phyloP scores from a whole-genome alignment of 768 basidiomycete species.

The Leucocoprinus sp. region DNA sequence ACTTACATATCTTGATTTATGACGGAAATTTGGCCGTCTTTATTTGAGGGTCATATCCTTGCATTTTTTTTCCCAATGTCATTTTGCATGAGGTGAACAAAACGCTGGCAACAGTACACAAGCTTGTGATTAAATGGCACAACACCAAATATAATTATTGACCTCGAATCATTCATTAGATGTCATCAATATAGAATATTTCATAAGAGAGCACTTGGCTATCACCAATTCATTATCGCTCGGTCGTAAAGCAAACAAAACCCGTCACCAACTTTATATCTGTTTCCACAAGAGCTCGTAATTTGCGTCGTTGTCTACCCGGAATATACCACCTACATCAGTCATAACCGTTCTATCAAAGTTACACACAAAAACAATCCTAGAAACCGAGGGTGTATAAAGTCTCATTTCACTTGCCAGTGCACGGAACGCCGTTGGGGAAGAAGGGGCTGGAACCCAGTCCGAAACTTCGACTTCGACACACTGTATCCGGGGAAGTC shows the following conservation, averaged over 20 bases:
- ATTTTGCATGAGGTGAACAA: constrained; percentile 4
- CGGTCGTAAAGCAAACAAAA: background rate
- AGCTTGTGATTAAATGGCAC: background rate
- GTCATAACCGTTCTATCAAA: constrained; percentile 49
- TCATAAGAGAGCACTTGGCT: constrained; percentile 10
- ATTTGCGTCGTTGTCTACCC: constrained; percentile 23
- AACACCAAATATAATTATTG: constrained; percentile 6
- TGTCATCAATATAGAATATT: too few relatives aligned
- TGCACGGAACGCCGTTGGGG: constrained; percentile 46
- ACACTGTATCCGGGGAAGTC: constrained; percentile 40
- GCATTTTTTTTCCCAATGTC: too few relatives aligned
- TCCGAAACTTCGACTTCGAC: constrained; percentile 58
- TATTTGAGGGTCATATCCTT: background rate
- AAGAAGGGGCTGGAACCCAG: constrained; percentile 52
- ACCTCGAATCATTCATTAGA: too few relatives aligned
- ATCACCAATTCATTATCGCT: constrained; percentile 11
- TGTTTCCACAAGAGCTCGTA: constrained; percentile 29
- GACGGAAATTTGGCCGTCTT: constrained; percentile 5
- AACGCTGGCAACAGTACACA: background rate
- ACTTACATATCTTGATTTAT: too few relatives aligned
- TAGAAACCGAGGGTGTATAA: constrained; percentile 43
- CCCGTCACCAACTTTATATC: constrained; percentile 15
- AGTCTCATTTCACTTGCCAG: constrained; percentile 52
- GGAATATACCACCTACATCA: constrained; percentile 26
- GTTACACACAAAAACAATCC: constrained; percentile 55